phyloP scores from a whole-genome alignment of 2,329 filamentous ascomycete species.

The Calonectria fujianensis region DNA sequence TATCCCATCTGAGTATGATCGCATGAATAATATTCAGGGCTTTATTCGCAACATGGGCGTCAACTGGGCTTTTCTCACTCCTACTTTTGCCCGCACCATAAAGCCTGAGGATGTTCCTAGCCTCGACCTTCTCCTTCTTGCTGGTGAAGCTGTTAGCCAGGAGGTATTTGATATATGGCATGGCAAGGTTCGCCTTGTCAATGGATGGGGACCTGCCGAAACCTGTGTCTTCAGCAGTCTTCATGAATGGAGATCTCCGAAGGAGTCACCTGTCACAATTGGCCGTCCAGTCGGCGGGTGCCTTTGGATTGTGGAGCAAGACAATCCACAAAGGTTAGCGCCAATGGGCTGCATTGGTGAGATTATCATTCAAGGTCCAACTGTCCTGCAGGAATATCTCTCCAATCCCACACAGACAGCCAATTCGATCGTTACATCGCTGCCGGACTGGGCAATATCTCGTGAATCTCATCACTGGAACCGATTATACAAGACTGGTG shows the following conservation, averaged over 20 bases:
- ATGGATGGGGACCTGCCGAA: conserved; percentile 49
- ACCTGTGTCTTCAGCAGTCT: conserved; percentile 49
- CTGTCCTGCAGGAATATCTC: conserved; percentile 4
- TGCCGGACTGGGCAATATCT: background rate
- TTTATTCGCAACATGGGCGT: conserved; percentile 7
- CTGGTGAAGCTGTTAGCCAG: conserved; percentile 40
- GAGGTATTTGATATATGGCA: conserved; percentile 44
- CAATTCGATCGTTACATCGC: background rate
- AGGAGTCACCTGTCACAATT: conserved; percentile 10
- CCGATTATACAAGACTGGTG: conserved; percentile 16
- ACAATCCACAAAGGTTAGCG: background rate
- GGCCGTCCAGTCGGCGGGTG: conserved; percentile 1
- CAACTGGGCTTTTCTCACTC: conserved; percentile 29
- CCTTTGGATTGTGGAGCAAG: conserved; percentile 10
- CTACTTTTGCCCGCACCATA: conserved; percentile 22
- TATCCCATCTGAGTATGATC: conserved; percentile 11
- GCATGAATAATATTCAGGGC: conserved; percentile 29
- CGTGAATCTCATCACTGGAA: conserved; percentile 1
- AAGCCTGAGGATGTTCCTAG: conserved; percentile 4
- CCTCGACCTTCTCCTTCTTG: conserved; percentile 36
- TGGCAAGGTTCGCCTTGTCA: conserved; percentile 37
- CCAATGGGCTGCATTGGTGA: conserved; percentile 3
- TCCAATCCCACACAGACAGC: background rate
- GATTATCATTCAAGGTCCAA: conserved; percentile 8
- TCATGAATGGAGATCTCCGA: conserved; percentile 52